Base-by-base conservation (phyloP, 805 yeast species). In the Ogataea philodendri region DNA sequence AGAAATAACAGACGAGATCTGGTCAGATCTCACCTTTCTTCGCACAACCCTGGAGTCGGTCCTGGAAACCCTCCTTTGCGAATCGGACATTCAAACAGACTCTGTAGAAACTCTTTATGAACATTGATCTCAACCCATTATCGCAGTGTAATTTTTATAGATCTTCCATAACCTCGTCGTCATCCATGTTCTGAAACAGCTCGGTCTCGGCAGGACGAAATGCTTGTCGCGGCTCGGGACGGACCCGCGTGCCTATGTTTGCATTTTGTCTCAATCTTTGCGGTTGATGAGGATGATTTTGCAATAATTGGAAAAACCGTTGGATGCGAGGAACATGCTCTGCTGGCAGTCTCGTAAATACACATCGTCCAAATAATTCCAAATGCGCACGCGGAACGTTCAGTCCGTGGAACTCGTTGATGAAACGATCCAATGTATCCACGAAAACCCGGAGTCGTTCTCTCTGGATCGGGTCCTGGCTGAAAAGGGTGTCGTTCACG, bases 121-220 rank as follows among this genome's bases (percentile, higher is more conserved):
- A 36, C 31, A 36, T 30, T 30, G 26, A 31, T 9, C 20, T n/a
- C n/a, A n/a, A n/a, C n/a, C n/a, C n/a, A n/a, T n/a, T n/a, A 31
- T 11, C 24, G 20, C 25, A 3, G 15, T 14, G 11, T n/a, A n/a
- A n/a, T 21, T 22, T 26, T 35, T 40, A 44, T 23, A 51, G 40
- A 30, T 51, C 63, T 30, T 69, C 71, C 39, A 69, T 50, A 22
- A 69, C 55, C 44, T 72, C 76, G 22, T 75, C 76, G 23, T 62
- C 50, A 31, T 64, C 65, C 39, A 67, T 71, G 41, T 66, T 32
- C 65, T 56, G 33, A 62, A 56, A 25, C 48, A 45, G 35, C 53
- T 47, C 30, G 67, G 31, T 19, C 9, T 30, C 45, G 11, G 32
- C 25, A 3, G 47, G 44, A 22, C 31, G 25, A 17, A 27, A 19